phyloP scores from a whole-genome alignment of 148 eudicot genomes.

The Rhododendron henanense region DNA sequence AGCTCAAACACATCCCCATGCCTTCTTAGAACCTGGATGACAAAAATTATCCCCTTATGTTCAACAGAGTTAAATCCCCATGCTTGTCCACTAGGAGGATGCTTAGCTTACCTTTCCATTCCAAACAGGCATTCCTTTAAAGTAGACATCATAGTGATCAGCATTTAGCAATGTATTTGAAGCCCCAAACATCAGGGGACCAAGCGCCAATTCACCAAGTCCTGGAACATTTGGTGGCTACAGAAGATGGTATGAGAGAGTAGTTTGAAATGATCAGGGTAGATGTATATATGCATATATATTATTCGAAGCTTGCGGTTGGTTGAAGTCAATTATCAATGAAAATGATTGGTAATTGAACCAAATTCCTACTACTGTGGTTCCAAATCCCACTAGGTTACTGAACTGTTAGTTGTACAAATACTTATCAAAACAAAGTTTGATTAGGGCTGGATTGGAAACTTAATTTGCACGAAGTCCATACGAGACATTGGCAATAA shows the following conservation, averaged over 20 bases:
- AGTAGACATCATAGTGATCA: slow-evolving; percentile 80
- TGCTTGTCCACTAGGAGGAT: neutral
- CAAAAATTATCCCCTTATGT: neutral
- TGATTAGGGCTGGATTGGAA: neutral
- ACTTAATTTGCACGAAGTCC: neutral
- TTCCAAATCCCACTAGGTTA: neutral
- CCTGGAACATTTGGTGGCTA: slow-evolving; percentile 71
- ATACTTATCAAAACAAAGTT: neutral
- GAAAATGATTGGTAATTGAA: neutral
- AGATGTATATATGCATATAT: neutral
- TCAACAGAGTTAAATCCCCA: neutral
- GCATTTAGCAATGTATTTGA: slow-evolving; percentile 81
- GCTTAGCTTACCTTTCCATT: slow-evolving; percentile 62
- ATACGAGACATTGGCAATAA: neutral
- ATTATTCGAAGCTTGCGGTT: neutral
- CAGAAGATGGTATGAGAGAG: slow-evolving; percentile 11
- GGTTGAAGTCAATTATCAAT: neutral
- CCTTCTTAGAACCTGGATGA: slow-evolving; percentile 66
- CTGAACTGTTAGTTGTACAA: neutral
- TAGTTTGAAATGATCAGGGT: neutral
- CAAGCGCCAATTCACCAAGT: slow-evolving; percentile 87
- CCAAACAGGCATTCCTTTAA: slow-evolving; percentile 82
- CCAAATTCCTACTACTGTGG: neutral
- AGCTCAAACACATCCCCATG: slow-evolving; percentile 96
- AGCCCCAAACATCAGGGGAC: slow-evolving; percentile 84